Percentiles rank a stretch among this genome's conserved stretches.
These are phyloP conservation scores for Globisporangium paroecandrum DNA, from an alignment of 352 stramenopile species.

Conservation along the genomic window DNA sequence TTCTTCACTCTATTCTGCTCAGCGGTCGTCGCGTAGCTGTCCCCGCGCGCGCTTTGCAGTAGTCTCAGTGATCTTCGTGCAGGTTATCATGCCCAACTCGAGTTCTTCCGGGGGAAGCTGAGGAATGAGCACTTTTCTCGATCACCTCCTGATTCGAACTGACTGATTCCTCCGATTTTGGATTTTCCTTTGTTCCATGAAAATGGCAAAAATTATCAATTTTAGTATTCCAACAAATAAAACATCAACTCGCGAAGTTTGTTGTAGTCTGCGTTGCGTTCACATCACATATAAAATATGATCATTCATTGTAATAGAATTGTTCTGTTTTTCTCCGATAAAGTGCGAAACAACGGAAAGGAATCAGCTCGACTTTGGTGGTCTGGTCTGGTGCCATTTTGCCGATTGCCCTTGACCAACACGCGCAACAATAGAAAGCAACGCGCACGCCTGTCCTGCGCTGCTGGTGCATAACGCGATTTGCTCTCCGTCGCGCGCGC, in stretches of 20 bases:
- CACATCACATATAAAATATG: background rate
- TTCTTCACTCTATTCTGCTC: background rate
- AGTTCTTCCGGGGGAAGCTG: too few species aligned
- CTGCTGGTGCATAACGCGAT: background rate
- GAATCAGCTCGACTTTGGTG: background rate
- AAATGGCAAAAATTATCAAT: background rate
- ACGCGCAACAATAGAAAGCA: constrained; percentile 2
- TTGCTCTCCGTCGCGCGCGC: background rate
- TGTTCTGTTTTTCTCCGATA: background rate
- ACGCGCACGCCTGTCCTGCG: background rate
- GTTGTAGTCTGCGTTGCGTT: background rate
- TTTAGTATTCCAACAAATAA: background rate
- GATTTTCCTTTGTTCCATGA: too few species aligned
- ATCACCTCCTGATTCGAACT: too few species aligned
- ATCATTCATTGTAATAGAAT: background rate
- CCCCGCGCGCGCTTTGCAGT: too few species aligned
- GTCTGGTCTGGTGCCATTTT: constrained; percentile 6
- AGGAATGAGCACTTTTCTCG: too few species aligned
- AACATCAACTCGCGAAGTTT: background rate
- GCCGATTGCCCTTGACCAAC: background rate
- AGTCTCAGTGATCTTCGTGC: too few species aligned
- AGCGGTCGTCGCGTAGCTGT: background rate
- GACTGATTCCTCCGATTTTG: too few species aligned
- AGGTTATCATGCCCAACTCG: too few species aligned
- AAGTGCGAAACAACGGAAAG: background rate